These are phyloP conservation scores for Rachicladosporium sp. DNA, from an alignment of 2,329 filamentous ascomycete genomes.

Conservation along the genomic window DNA sequence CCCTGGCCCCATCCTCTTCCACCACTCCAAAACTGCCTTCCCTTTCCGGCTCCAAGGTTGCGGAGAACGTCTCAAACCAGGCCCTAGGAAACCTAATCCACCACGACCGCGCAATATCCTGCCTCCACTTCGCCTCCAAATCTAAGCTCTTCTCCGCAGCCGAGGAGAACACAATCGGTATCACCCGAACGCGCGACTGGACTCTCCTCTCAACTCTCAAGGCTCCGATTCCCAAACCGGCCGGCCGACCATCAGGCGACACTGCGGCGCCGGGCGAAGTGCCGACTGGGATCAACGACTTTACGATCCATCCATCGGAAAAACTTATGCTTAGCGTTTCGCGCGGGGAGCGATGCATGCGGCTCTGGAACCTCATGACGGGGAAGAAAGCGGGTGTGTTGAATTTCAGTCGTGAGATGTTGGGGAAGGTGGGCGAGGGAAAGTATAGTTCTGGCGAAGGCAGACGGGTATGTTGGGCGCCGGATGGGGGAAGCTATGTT, in stretches of 20 bases:
- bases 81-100: constrained; percentile 80
- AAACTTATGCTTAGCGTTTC: constrained; percentile 93
- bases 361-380: constrained; percentile 92
- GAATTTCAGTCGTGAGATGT: constrained; percentile 63
- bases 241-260: constrained; percentile 75
- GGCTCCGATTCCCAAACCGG: constrained; percentile 70
- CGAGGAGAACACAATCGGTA: constrained; percentile 83
- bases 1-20: constrained; percentile 43
- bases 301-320: constrained; percentile 90
- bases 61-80: constrained; percentile 76
- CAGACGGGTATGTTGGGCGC: constrained; percentile 67
- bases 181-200: constrained; percentile 83
- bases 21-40: constrained; percentile 43
- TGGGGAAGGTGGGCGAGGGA: constrained; percentile 64
- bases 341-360: constrained; percentile 80
- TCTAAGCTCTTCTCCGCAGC: constrained; percentile 75
- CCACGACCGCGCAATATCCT: constrained; percentile 71
- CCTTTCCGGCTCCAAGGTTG: constrained; percentile 58
- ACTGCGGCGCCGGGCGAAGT: constrained; percentile 71
- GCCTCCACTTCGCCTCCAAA: constrained; percentile 68
- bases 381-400: constrained; percentile 90
- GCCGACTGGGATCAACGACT: constrained; percentile 84
- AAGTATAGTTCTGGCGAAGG: constrained; percentile 72
- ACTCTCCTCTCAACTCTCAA: constrained; percentile 77
- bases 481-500: constrained; percentile 67